phyloP scores from a whole-genome alignment of 208 protist species.

The Chromosphaera perkinsii region DNA sequence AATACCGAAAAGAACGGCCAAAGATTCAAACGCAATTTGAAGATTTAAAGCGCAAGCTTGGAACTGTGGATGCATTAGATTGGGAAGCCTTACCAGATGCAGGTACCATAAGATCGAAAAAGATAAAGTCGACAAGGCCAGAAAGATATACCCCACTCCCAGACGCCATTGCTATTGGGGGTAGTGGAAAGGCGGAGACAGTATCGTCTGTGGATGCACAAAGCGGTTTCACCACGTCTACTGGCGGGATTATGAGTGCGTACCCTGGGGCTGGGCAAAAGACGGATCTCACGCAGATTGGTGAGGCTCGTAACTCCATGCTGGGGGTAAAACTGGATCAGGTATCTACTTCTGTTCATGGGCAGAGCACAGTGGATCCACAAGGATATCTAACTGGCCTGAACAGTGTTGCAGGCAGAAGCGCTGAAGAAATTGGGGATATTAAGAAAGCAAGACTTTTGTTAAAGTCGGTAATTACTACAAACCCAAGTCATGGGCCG shows the following conservation, averaged over 20 bases:
- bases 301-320: conserved; percentile 57
- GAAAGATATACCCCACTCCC: conserved; percentile 50
- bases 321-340: conserved; percentile 62
- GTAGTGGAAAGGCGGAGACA: too few relatives aligned
- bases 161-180: conserved; percentile 39
- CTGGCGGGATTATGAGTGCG: neutral
- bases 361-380: conserved; percentile 79
- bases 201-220: too few relatives aligned
- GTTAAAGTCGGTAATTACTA: conserved; percentile 59
- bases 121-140: conserved; percentile 14
- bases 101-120: conserved; percentile 9
- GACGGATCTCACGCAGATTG: conserved; percentile 66
- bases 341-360: conserved; percentile 65
- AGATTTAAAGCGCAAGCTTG: conserved; percentile 63
- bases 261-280: conserved; percentile 12
- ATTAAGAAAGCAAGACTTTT: conserved; percentile 74
- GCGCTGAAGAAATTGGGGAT: conserved; percentile 61
- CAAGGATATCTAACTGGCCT: conserved; percentile 74
- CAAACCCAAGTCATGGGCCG: conserved; percentile 67
- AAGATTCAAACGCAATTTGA: conserved; percentile 72
- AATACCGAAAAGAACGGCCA: conserved; percentile 49
- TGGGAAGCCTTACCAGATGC: conserved; percentile 31
- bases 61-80: conserved; percentile 10
- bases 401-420: conserved; percentile 43
- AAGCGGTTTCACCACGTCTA: too few relatives aligned